phyloP scores from a whole-genome alignment of 2,329 filamentous ascomycete genomes.

The Stachybotrys chlorohalonatus region DNA sequence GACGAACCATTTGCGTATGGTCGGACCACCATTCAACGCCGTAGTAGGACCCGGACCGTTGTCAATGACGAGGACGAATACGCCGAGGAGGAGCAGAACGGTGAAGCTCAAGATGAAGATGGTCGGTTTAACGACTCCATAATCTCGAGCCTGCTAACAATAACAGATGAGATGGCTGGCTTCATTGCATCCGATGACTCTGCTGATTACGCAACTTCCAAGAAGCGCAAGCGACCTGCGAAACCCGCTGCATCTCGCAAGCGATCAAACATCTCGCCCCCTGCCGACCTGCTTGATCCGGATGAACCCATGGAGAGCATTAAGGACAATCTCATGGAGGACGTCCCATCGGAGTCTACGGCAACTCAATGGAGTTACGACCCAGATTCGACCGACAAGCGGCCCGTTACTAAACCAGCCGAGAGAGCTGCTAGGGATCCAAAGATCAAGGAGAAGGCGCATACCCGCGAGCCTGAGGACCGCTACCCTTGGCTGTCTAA shows the following conservation, averaged over 20 bases:
- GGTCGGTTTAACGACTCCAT: constrained; percentile 25
- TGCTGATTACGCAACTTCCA: constrained; percentile 44
- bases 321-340: constrained; percentile 46
- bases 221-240: constrained; percentile 66
- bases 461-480: constrained; percentile 73
- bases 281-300: constrained; percentile 3
- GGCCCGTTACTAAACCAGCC: constrained; percentile 22
- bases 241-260: constrained; percentile 50
- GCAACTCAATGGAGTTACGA: constrained; percentile 73
- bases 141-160: constrained; percentile 3
- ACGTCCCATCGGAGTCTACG: constrained; percentile 56
- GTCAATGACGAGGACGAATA: constrained; percentile 62
- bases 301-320: constrained; percentile 36
- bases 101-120: constrained; percentile 51
- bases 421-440: constrained; percentile 18
- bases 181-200: constrained; percentile 85
- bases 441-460: constrained; percentile 56
- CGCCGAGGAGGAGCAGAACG: constrained; percentile 58
- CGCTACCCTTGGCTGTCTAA: constrained; percentile 88
- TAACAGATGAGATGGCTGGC: constrained; percentile 63
- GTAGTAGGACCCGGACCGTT: constrained; percentile 40
- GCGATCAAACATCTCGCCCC: constrained; percentile 44
- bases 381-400: constrained; percentile 32
- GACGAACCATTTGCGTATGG: constrained; percentile 58
- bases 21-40: constrained; percentile 27